These are phyloP conservation scores for Chimonanthus salicifolius DNA, from an alignment of 164 flowering plant species.

Conservation along the genomic window DNA sequence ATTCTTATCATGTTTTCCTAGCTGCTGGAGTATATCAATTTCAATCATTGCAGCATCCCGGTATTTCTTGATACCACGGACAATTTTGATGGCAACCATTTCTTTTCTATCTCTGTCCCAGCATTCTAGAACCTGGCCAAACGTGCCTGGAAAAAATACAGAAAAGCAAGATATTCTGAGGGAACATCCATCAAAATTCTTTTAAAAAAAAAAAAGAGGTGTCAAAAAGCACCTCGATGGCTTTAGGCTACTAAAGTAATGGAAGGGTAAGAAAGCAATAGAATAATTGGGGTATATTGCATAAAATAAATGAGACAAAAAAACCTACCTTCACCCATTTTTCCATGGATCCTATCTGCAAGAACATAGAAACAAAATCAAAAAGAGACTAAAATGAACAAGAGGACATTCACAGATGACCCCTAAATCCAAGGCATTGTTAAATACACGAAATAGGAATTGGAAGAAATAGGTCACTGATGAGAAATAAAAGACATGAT, in stretches of 20 bases:
- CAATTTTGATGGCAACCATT: conserved; percentile 93
- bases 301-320: neutral
- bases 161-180: neutral
- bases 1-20: conserved; percentile 68
- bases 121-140: conserved; percentile 97
- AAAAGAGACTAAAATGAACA: neutral
- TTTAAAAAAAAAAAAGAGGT: too few relatives aligned
- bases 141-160: conserved; percentile 51
- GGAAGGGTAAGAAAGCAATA: too few relatives aligned
- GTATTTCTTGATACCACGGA: conserved; percentile 84
- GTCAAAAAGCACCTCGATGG: too few relatives aligned
- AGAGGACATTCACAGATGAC: too few relatives aligned
- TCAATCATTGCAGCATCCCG: conserved; percentile 98
- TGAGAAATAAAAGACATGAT: too few relatives aligned
- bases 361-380: conserved; percentile 4
- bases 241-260: too few relatives aligned
- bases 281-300: too few relatives aligned
- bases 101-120: conserved; percentile 89
- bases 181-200: neutral
- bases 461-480: too few relatives aligned
- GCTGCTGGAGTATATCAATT: conserved; percentile 83
- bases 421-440: too few relatives aligned
- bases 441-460: neutral
- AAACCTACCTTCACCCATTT: conserved; percentile 80
- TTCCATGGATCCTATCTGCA: conserved; percentile 77